phyloP scores from a whole-genome alignment of 257 asterid genomes.

The Solanum tarijense region DNA sequence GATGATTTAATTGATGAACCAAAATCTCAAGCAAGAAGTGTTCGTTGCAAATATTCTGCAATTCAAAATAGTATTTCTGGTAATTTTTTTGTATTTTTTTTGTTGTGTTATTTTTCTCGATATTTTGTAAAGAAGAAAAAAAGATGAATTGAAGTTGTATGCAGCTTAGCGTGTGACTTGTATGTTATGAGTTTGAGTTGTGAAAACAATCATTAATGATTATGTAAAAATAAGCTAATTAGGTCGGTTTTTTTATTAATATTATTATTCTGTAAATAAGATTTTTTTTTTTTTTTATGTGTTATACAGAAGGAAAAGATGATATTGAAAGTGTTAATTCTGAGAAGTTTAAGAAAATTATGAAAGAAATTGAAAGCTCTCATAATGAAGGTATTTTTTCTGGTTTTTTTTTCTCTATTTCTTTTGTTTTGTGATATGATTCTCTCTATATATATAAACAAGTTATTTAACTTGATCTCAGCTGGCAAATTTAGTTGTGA shows the following conservation, averaged over 20 bases:
- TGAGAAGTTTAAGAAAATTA: conserved; percentile 17
- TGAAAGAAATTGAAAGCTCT: conserved; percentile 28
- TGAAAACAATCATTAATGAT: fast-evolving
- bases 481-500: too few species aligned
- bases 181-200: neutral
- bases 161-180: neutral
- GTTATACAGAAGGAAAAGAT: conserved; percentile 24
- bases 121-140: neutral
- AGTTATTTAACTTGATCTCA: neutral
- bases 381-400: conserved; percentile 26
- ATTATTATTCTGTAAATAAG: neutral
- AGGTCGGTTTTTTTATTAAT: too few species aligned
- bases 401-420: neutral
- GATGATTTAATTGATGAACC: neutral
- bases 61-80: neutral
- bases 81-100: fast-evolving
- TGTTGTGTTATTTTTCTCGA: neutral
- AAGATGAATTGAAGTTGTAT: neutral
- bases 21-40: neutral
- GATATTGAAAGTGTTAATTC: conserved; percentile 20
- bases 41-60: neutral
- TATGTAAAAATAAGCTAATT: neutral
- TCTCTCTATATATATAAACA: neutral
- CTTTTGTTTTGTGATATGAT: neutral
- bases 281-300: neutral